Base-by-base conservation (phyloP, 768 basidiomycete species). In the Suillus hirtellus region DNA sequence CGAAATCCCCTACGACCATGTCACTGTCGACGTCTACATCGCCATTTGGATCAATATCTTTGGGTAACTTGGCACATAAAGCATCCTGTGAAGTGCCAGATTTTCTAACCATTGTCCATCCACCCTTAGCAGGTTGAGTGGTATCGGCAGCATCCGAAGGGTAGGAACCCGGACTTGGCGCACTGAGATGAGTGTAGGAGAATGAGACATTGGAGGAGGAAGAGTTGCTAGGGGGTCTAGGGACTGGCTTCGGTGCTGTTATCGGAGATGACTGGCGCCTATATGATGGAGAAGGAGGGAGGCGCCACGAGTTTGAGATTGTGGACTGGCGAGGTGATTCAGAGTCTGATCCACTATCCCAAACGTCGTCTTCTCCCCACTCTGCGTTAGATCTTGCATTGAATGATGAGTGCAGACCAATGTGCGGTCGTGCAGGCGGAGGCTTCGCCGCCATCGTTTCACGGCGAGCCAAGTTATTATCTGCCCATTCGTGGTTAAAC, bases 341-440 rank as follows among this genome's bases (percentile, higher is more conserved):
- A 53, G 87, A 87, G 77, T 93, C 92, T 19, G 91, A 93, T 59
- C 84, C 81, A 69, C 88, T 89, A 77, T 93, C 92, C 92, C 92
- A 94, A 53, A 86, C 90, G 72, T 94, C 92, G 71, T 93, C 92
- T 72, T 92, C 91, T n/a, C 78, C 89, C 89, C 90, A 89, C 60
- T 92, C 89, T 58, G 76, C 74, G 63, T 76, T 83, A 68, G 77
- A 81, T 59, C 65, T 82, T 63, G 81, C 80, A 75, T 69, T 77
- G 76, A 72, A 73, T 38, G 68, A 73, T 6, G 88, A 79, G 64
- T 85, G 82, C 49, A 91, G 78, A 49, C 83, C 89, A 65, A 89
- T 84, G 77, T 91, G 89, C 52, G 89, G 90, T 56, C 89, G 82
- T 56, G 89, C 81, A 68, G 90, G 89, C 53, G 89, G 89, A 34